These are phyloP conservation scores for Sporothrix schenckii DNA, from an alignment of 2,329 filamentous ascomycete genomes.

Conservation along the genomic window DNA sequence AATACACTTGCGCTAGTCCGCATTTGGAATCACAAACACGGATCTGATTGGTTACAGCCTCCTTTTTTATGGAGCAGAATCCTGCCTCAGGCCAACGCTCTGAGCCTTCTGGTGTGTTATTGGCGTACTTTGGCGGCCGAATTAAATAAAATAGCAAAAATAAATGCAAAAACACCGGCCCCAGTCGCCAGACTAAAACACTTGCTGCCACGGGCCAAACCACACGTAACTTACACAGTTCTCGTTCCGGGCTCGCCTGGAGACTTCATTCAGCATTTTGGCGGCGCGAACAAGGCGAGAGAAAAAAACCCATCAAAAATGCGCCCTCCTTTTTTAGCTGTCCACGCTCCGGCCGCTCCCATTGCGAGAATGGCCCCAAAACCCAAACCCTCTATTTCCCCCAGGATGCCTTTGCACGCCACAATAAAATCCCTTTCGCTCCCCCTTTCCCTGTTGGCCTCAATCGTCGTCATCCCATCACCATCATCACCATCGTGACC, in stretches of 20 bases:
- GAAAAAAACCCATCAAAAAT: constrained; percentile 29
- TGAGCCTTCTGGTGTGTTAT: constrained; percentile 6
- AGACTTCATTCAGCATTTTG: constrained; percentile 27
- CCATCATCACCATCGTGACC: constrained; percentile 21
- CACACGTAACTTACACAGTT: constrained; percentile 27
- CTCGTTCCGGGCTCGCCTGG: constrained; percentile 29
- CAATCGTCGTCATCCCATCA: constrained; percentile 19
- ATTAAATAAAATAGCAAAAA: constrained; percentile 25
- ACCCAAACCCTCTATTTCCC: constrained; percentile 34
- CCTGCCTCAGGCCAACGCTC: background rate
- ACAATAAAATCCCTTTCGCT: constrained; percentile 35
- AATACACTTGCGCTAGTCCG: background rate
- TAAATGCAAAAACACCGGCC: constrained; percentile 13
- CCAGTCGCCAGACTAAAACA: constrained; percentile 23
- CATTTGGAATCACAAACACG: background rate
- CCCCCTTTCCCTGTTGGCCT: constrained; percentile 36
- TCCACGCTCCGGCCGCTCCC: constrained; percentile 35
- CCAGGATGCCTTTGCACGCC: constrained; percentile 38
- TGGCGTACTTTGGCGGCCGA: background rate
- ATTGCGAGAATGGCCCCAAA: constrained; percentile 38
- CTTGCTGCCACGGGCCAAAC: constrained; percentile 24
- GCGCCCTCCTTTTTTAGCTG: constrained; percentile 37
- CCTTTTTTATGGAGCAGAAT: background rate
- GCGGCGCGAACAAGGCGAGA: constrained; percentile 23
- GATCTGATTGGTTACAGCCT: background rate